These are phyloP conservation scores for Suhomyces terraborum DNA, from an alignment of 1,139 yeast genomes.

Conservation along the genomic window DNA sequence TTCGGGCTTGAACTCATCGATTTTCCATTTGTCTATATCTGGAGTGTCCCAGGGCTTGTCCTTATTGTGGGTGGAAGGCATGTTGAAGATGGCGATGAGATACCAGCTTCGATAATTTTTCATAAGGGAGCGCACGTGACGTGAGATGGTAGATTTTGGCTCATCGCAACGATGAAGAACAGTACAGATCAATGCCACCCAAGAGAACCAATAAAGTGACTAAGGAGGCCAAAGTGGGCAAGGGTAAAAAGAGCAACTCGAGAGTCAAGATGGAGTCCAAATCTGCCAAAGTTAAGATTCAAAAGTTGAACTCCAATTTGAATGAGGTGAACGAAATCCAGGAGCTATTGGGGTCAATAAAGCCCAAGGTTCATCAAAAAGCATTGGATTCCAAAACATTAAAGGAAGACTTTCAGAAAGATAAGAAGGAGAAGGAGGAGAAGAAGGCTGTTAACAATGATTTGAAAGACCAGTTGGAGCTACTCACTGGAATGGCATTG, in stretches of 20 bases:
- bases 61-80: constrained; percentile 91
- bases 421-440: constrained; percentile 38
- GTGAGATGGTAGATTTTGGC: neutral
- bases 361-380: constrained; percentile 19
- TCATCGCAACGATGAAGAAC: constrained; percentile 1
- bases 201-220: constrained; percentile 6
- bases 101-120: constrained; percentile 10
- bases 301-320: constrained; percentile 44
- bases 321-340: constrained; percentile 42
- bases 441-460: constrained; percentile 52
- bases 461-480: constrained; percentile 57
- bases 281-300: constrained; percentile 42
- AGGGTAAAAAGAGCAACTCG: constrained; percentile 7
- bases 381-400: constrained; percentile 37
- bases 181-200: constrained; percentile 4
- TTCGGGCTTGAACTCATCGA: constrained; percentile 87
- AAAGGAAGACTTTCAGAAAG: constrained; percentile 46
- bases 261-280: constrained; percentile 28
- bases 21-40: constrained; percentile 91
- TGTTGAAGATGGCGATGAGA: constrained; percentile 27
- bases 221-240: constrained; percentile 5
- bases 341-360: constrained; percentile 19
- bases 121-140: constrained; percentile 8
- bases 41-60: constrained; percentile 99
- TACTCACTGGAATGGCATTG: constrained; percentile 55